These are phyloP conservation scores for Pichia sp. DNA, from an alignment of 1,139 yeast species.

Conservation along the genomic window DNA sequence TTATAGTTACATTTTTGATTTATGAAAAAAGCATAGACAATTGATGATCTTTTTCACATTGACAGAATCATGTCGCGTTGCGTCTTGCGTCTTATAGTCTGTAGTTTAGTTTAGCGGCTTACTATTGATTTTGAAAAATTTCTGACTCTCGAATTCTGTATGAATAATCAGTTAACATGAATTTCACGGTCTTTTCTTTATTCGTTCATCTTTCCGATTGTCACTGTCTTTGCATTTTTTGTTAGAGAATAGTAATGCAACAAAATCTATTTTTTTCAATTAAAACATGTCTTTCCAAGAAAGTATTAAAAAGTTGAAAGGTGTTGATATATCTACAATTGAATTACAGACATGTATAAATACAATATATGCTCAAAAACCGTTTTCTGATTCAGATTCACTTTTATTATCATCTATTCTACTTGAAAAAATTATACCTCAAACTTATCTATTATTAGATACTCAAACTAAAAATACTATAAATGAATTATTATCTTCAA, in stretches of 20 bases:
- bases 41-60: no score
- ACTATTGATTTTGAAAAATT: no score
- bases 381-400: conserved; percentile 7
- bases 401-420: conserved; percentile 8
- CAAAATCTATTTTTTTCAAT: no score
- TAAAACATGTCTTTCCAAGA: background rate
- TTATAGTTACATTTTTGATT: no score
- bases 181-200: no score
- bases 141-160: no score
- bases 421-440: conserved; percentile 12
- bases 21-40: no score
- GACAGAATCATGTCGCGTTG: no score
- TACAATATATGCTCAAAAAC: conserved; percentile 7
- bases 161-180: no score
- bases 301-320: background rate
- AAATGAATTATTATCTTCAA: background rate
- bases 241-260: background rate
- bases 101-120: no score
- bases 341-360: conserved; percentile 11
- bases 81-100: no score
- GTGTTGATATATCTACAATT: conserved; percentile 5
- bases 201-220: background rate
- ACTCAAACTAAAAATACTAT: conserved; percentile 1
- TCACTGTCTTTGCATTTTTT: background rate
- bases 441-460: conserved; percentile 12